Evolutionary conservation across 495 filamentous ascomycete species (phyloP).

Genomic region (Aspergillus sclerotiicarbonarius): DNA sequence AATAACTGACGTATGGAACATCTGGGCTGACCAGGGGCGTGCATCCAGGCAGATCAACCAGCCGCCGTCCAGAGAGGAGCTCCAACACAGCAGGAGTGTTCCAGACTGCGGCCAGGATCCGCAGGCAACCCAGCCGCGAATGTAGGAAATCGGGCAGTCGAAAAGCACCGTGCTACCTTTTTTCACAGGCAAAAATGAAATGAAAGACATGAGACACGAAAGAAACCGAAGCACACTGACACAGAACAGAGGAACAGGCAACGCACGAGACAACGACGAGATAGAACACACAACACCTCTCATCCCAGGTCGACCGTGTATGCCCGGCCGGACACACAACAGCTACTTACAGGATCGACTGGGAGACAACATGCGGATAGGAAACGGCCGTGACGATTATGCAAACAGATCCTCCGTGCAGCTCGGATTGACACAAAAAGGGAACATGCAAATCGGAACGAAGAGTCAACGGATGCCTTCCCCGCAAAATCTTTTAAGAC

Average conservation of each 20-base stretch:
- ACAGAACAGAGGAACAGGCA: not conserved
- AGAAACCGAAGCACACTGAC: constrained; percentile 1
- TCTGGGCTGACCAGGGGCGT: constrained; percentile 15
- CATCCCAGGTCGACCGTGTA: constrained; percentile 15
- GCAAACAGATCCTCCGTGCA: constrained; percentile 18
- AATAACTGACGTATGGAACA: constrained; percentile 22
- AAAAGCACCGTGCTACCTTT: constrained; percentile 10
- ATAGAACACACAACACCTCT: constrained; percentile 14
- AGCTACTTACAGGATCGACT: constrained; percentile 24
- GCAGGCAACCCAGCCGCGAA: constrained; percentile 12
- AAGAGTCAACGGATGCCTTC: constrained; percentile 31
- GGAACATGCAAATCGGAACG: constrained; percentile 19
- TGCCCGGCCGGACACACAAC: constrained; percentile 22
- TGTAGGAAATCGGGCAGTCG: constrained; percentile 15
- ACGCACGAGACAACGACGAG: not conserved
- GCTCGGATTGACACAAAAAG: constrained; percentile 10
- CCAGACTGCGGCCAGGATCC: not conserved
- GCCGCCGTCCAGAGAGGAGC: not conserved
- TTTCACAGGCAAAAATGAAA: constrained; percentile 15
- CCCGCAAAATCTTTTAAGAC: constrained; percentile 17
- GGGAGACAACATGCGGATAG: constrained; percentile 17
- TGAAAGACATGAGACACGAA: constrained; percentile 17
- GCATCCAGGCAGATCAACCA: constrained; percentile 8
- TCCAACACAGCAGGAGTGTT: constrained; percentile 6
- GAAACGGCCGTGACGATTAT: constrained; percentile 22